phyloP scores from a whole-genome alignment of 345 rosid species.

The Populus deltoides region DNA sequence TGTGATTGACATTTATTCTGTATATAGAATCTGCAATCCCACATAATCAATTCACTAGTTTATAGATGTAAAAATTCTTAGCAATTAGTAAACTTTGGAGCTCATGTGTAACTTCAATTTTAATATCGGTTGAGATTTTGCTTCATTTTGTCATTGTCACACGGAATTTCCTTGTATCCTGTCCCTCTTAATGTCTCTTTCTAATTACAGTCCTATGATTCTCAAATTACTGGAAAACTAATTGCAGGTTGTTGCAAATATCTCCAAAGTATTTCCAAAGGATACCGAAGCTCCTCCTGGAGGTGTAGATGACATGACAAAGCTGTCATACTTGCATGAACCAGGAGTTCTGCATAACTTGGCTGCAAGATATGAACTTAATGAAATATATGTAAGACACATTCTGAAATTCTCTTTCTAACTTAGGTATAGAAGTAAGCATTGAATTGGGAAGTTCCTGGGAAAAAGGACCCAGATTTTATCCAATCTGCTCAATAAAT shows the following conservation, averaged over 20 bases:
- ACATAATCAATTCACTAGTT: not conserved
- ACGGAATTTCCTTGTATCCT: not conserved
- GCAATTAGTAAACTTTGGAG: slow-evolving; percentile 1
- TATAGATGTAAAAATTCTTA: not conserved
- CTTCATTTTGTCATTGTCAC: slow-evolving; percentile 14
- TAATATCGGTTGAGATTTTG: slow-evolving; percentile 11
- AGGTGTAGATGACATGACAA: slow-evolving; percentile 99
- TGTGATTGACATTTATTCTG: slow-evolving; percentile 3
- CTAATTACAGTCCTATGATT: slow-evolving; percentile 1
- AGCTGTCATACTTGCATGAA: slow-evolving; percentile 96
- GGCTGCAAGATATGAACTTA: slow-evolving; percentile 94
- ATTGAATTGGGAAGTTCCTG: slow-evolving; percentile 8
- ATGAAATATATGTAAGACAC: slow-evolving; percentile 86
- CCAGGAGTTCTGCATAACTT: slow-evolving; percentile 94
- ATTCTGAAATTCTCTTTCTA: slow-evolving; percentile 13
- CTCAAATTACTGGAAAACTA: slow-evolving; percentile 3
- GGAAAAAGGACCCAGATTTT: slow-evolving; percentile 1
- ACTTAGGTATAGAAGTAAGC: slow-evolving; percentile 10
- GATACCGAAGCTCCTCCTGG: slow-evolving; percentile 98
- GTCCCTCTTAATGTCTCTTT: not conserved
- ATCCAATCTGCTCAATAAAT: slow-evolving; percentile 18
- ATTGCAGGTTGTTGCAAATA: slow-evolving; percentile 75
- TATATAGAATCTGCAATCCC: not conserved
- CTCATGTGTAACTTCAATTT: slow-evolving; percentile 3
- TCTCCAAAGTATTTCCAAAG: slow-evolving; percentile 80